Conservation (phyloP, 2,329 filamentous ascomycete species). For the Aspergillus sp. region DNA sequence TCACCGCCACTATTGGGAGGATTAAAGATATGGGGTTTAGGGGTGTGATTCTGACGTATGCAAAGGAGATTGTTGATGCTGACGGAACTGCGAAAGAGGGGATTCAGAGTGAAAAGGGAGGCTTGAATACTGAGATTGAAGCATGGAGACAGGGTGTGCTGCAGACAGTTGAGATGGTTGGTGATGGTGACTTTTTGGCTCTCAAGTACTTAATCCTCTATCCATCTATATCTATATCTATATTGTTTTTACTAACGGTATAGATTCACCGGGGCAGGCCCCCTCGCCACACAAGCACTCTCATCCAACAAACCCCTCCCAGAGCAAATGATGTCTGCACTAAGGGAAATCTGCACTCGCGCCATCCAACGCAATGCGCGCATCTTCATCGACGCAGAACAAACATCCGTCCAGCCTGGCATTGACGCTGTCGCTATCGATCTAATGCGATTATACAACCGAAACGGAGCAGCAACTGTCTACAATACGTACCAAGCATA, state of each 20-base stretch:
- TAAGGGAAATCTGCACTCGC: conserved; percentile 63
- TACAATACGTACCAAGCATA: conserved; percentile 80
- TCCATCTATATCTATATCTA: neutral
- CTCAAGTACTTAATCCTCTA: conserved; percentile 47
- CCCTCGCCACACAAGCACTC: conserved; percentile 63
- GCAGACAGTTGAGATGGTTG: conserved; percentile 56
- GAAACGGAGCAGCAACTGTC: conserved; percentile 59
- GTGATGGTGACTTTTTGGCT: conserved; percentile 58
- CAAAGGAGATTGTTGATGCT: conserved; percentile 68
- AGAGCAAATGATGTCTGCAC: conserved; percentile 61
- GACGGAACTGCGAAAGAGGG: conserved; percentile 1
- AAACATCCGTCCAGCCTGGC: conserved; percentile 70
- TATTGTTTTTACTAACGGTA: conserved; percentile 1
- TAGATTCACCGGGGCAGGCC: conserved; percentile 72
- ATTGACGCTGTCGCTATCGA: conserved; percentile 75
- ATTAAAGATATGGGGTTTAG: conserved; percentile 73
- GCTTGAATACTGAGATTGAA: conserved; percentile 26
- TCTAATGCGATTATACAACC: conserved; percentile 76
- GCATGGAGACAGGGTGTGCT: conserved; percentile 71
- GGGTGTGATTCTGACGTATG: conserved; percentile 80
- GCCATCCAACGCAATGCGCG: conserved; percentile 60
- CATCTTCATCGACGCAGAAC: conserved; percentile 82
- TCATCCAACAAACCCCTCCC: conserved; percentile 59
- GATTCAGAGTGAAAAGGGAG: too few species aligned
- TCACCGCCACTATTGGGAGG: conserved; percentile 57